Base-by-base conservation (phyloP, 2,329 filamentous ascomycete genomes). In the Basipetospora chlamydospora region DNA sequence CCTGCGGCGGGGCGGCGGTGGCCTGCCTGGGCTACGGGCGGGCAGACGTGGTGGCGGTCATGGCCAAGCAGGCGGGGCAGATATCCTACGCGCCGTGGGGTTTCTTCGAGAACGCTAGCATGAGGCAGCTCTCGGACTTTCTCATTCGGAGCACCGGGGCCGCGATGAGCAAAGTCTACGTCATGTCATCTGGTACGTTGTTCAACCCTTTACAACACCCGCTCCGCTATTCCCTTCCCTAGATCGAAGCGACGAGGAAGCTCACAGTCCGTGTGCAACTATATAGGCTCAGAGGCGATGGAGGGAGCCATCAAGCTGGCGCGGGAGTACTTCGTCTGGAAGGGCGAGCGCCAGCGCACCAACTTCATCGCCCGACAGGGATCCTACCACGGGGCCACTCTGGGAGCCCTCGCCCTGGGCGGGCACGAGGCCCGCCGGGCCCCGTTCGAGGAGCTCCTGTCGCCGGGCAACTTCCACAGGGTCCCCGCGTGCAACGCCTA, bases 1-100 rank as follows among this genome's bases (percentile, higher is more conserved):
- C 73, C 2, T 80, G 77, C 15, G 71, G 77, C 20, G 83, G 83
- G 15, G 78, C 82, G 3, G 80, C 77, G 16, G 80, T 86, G 3
- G 66, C 74, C 8, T 78, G 76, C 48, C 58, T 88, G 8, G 83
- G 82, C 6, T 76, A 84, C 46, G 73, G 71, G 21, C 66, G 78
- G 35, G 48, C 62, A 28, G 61, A 75, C 33, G 70, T 87, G 10
- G 60, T 61, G 10, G 57, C 67, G 3, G 79, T 77, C 1, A 65
- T 84, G 28, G 53, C 59, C 4, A 47, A 61, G 10, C 79, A 85
- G 46, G 59, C 80, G 43, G 60, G 67, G 33, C 49, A 70, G 30
- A 57, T 79, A 1, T 59, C 64, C 1, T 82, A 56, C 21, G 47
- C 50, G 1, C 51, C 55, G 34, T 50, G 50, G 3, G 18, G 46